Evolutionary conservation across 345 rosid species (phyloP), one percentile per base, ranked within the genome.

Genomic region (Boechera divaricarpa): DNA sequence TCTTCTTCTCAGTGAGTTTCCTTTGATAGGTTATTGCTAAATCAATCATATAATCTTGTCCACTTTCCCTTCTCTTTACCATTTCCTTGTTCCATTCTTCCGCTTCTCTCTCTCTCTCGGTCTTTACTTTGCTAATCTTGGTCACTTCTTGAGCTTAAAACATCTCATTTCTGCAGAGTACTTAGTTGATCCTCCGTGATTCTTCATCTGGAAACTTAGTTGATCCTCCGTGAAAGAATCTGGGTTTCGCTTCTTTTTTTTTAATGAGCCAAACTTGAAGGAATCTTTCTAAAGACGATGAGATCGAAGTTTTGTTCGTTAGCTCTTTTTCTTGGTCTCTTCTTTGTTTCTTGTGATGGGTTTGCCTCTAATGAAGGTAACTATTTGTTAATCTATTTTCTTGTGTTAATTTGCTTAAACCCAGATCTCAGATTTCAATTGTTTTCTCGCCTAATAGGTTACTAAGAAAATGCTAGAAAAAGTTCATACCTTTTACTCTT

Each of bases 321-420:
- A 31, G 70, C 68, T 59, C 68, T 89, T 58, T 35, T 82, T 67
- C 82, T 78, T 71, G 82, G 79, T 4, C 74, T 85, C 81, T 76
- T 83, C 65, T 76, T 83, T 63, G 74, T 85, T 44, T 59, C 77
- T 44, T 84, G 90, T 69, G 76, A 83, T 70, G 84, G 89, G 8
- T 88, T 90, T 82, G 52, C 86, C 4, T 18, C 68, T 60, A 87
- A 83, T 75, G 99, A 96, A 87, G 94, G 99, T 93, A 78, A 24
- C 67, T 15, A 24, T 31, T 38, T 73, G 31, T 32, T 47, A 35
- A 31, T 79, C 53, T 2, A 32, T 24, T 59, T 73, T 36, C 70
- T 66, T 28, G 12, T 66, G 41, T 63, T 47, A 0, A 10, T 56
- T 47, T 70, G 29, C 72, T 63, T 70, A 45, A 77, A 51, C 77